Base-by-base conservation (phyloP, 1,139 yeast species). In the Sugiyamaella japonica region DNA sequence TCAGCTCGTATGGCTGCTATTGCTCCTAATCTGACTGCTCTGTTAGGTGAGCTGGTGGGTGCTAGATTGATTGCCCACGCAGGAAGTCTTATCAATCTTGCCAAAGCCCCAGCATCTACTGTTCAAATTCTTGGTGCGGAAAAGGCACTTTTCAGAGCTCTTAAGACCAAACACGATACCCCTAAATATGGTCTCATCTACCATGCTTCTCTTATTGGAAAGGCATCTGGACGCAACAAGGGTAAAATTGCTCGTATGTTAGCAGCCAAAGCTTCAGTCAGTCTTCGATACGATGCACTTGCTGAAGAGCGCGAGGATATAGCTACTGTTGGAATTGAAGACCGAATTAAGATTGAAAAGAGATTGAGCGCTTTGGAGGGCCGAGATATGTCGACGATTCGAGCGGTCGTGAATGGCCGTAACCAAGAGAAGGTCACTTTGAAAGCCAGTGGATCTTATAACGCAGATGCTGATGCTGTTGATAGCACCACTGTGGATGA, bases 51-150 rank as follows among this genome's bases (percentile, higher is more conserved):
- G 77, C 83, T 95, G 68, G 97, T 93, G 58, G 99, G 99, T 75
- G 99, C 99, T 57, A 84, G 99, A 76, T 83, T 93, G 70, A 95
- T 93, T 71, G 93, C 99, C 51, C 99, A 95, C 70, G 89, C 98
- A 55, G 99, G 99, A 70, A 89, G 97, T 64, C 80, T 93, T 69
- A 86, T 93, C 67, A 89, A 93, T 63, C 80, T 93, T 68, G 95
- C 99, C 61, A 93, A 93, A 79, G 95, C 96, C 61, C 98, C 99
- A 65, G 98, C 99, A 63, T 93, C 99, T 34, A 93, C 99, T 57
- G 89, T 95, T 61, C 99, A 95, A 80, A 93, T 95, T 68, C 82
- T 95, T 72, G 99, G 99, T 76, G 99, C 99, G 63, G 99, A 95
- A 78, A 95, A 95, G 82, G 99, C 99, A 49, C 81, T 95, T 63